Conservation (phyloP, 2,329 filamentous ascomycete species). For the Grosmannia huntii region DNA sequence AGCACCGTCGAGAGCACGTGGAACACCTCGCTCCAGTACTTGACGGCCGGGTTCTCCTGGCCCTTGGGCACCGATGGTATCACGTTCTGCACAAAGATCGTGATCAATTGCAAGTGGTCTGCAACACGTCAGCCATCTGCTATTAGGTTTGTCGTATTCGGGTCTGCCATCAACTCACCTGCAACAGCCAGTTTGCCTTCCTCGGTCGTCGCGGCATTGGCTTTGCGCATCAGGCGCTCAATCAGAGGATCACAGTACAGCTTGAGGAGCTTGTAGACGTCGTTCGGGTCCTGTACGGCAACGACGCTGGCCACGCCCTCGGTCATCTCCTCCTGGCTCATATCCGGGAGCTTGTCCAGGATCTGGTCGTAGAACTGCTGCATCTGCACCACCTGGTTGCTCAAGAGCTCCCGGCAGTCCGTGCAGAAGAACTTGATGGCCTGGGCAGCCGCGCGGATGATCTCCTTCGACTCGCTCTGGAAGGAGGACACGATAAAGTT, state of each 20-base stretch:
- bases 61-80: slow-evolving; percentile 61
- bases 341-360: slow-evolving; percentile 69
- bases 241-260: slow-evolving; percentile 88
- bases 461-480: slow-evolving; percentile 75
- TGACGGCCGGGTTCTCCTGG: slow-evolving; percentile 78
- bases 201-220: slow-evolving; percentile 72
- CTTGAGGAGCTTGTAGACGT: slow-evolving; percentile 77
- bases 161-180: no score
- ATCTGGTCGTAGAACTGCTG: slow-evolving; percentile 89
- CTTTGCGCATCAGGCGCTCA: slow-evolving; percentile 71
- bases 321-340: slow-evolving; percentile 90
- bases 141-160: no score
- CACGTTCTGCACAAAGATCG: slow-evolving; percentile 70
- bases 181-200: slow-evolving; percentile 76
- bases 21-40: slow-evolving; percentile 92
- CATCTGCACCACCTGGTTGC: slow-evolving; percentile 70
- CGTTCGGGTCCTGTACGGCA: slow-evolving; percentile 66
- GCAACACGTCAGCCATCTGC: slow-evolving; percentile 10
- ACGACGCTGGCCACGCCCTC: slow-evolving; percentile 91
- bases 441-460: slow-evolving; percentile 80
- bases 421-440: slow-evolving; percentile 96
- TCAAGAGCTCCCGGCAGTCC: slow-evolving; percentile 80
- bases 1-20: slow-evolving; percentile 76
- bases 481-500: slow-evolving; percentile 94
- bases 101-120: slow-evolving; percentile 87